Conservation (phyloP, 2,329 filamentous ascomycete genomes). For the Aureobasidium subglaciale region DNA sequence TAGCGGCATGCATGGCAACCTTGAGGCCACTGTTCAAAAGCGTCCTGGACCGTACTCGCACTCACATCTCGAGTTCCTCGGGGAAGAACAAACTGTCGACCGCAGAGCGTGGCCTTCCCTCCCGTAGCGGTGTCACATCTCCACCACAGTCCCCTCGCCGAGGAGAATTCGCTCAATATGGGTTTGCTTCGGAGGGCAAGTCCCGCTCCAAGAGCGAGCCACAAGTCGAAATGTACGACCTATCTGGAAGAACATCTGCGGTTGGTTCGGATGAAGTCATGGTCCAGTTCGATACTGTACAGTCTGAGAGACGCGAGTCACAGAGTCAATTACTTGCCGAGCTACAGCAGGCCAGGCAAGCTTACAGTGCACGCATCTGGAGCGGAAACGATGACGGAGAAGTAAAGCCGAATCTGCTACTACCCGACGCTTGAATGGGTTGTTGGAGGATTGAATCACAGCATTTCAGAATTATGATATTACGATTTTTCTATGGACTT, state of each 20-base stretch:
- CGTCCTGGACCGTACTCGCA: background rate
- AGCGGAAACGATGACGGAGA: background rate
- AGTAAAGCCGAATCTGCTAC: background rate
- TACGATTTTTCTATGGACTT: background rate
- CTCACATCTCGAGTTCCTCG: background rate
- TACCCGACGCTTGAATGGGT: background rate
- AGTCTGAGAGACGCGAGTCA: background rate
- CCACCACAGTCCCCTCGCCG: background rate
- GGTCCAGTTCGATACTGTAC: background rate
- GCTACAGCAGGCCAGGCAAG: background rate
- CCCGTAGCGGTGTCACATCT: background rate
- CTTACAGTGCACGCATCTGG: slow-evolving; percentile 8
- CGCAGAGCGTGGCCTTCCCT: background rate
- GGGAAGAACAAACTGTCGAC: background rate
- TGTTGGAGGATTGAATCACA: background rate
- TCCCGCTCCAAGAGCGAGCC: background rate
- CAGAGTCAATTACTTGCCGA: background rate
- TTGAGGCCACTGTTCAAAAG: slow-evolving; percentile 27
- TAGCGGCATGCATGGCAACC: slow-evolving; percentile 28
- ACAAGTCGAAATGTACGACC: background rate
- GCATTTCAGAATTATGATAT: background rate
- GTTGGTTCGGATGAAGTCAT: background rate
- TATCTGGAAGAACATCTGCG: background rate
- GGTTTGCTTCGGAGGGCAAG: background rate
- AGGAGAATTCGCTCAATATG: slow-evolving; percentile 1